Percentiles rank a stretch among this genome's conserved stretches.
Conservation (phyloP, 495 filamentous ascomycete species). For the Xylaria telfairii region DNA sequence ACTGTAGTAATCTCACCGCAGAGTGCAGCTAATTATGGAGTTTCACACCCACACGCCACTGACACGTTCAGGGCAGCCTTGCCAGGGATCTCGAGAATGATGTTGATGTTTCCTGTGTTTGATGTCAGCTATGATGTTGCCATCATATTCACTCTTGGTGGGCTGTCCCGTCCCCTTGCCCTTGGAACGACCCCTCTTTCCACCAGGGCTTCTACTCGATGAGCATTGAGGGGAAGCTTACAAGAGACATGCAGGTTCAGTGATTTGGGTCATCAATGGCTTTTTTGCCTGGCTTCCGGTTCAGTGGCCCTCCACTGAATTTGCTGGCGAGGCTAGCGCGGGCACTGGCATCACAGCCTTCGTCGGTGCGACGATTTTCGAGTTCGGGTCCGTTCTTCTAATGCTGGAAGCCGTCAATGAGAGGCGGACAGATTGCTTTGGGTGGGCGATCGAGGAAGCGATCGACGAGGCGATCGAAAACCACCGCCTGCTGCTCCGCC, state of each 20-base stretch:
- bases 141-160: slow-evolving; percentile 65
- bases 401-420: slow-evolving; percentile 75
- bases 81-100: slow-evolving; percentile 61
- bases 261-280: slow-evolving; percentile 71
- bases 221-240: background rate
- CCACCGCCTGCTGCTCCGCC: slow-evolving; percentile 37
- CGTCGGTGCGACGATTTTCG: slow-evolving; percentile 73
- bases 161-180: background rate
- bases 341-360: slow-evolving; percentile 71
- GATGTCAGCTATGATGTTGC: slow-evolving; percentile 75
- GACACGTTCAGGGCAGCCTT: slow-evolving; percentile 46
- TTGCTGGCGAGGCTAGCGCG: slow-evolving; percentile 55
- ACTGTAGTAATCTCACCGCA: slow-evolving; percentile 55
- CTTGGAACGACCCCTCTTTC: background rate
- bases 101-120: slow-evolving; percentile 65
- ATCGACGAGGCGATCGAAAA: slow-evolving; percentile 49
- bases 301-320: slow-evolving; percentile 58
- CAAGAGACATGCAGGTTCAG: slow-evolving; percentile 44
- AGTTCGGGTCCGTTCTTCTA: slow-evolving; percentile 67
- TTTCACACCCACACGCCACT: slow-evolving; percentile 52
- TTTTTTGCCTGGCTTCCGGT: slow-evolving; percentile 72
- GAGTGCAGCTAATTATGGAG: slow-evolving; percentile 32
- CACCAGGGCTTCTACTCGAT: background rate
- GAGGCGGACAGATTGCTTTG: slow-evolving; percentile 70
- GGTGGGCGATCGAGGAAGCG: slow-evolving; percentile 66